Conservation (phyloP, 192 early-diverging fungal genomes). For the Cladochytrium replicatum region DNA sequence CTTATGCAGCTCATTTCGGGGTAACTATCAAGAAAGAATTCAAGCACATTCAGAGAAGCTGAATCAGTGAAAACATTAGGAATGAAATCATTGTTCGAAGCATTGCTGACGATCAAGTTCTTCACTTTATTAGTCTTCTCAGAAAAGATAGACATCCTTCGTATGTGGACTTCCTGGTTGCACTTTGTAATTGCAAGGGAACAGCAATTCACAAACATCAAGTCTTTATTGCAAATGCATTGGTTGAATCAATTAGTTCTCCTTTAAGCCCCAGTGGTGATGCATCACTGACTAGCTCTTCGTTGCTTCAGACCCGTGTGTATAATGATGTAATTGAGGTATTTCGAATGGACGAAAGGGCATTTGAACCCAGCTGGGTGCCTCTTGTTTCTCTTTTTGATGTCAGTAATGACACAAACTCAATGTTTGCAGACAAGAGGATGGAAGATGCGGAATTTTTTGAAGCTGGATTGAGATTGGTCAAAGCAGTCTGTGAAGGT, state of each 20-base stretch:
- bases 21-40: too few species aligned
- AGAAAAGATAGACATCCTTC: slow-evolving; percentile 16
- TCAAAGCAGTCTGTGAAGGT: slow-evolving; percentile 18
- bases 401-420: slow-evolving; percentile 8
- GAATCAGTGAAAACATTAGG: too few species aligned
- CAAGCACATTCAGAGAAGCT: too few species aligned
- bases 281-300: too few species aligned
- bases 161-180: slow-evolving; percentile 24
- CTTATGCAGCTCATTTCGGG: slow-evolving; percentile 29
- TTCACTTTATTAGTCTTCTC: slow-evolving; percentile 14
- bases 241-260: background rate
- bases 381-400: slow-evolving; percentile 15
- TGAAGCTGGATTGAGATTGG: slow-evolving; percentile 15
- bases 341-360: slow-evolving; percentile 5
- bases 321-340: slow-evolving; percentile 3
- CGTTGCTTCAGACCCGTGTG: slow-evolving; percentile 6
- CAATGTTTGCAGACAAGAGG: background rate
- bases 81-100: slow-evolving; percentile 18
- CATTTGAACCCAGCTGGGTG: slow-evolving; percentile 8
- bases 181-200: slow-evolving; percentile 24
- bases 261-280: too few species aligned
- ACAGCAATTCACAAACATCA: slow-evolving; percentile 15
- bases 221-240: slow-evolving; percentile 13
- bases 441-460: slow-evolving; percentile 17
- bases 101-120: slow-evolving; percentile 14